Percentiles rank a stretch among this genome's conserved stretches.
phyloP scores from a whole-genome alignment of 805 yeast genomes.

The Komagataella ulmi region DNA sequence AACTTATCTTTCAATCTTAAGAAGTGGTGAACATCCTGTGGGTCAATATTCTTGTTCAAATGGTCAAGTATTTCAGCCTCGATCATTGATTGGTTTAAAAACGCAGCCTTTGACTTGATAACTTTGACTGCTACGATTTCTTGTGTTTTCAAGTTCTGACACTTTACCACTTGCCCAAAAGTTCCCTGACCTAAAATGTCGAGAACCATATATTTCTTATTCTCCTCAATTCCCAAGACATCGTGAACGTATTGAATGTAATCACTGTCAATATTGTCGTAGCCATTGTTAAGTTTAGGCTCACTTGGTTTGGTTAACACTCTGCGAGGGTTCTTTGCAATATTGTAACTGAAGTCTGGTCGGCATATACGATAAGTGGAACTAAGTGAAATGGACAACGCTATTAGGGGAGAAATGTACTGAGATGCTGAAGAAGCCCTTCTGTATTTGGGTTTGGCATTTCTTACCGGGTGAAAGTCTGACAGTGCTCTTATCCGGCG shows the following conservation, averaged over 20 bases:
- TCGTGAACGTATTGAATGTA: conserved; percentile 92
- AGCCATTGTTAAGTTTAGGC: conserved; percentile 68
- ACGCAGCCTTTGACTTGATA: conserved; percentile 84
- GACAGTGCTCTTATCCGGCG: conserved; percentile 22
- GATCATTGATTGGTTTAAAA: conserved; percentile 78
- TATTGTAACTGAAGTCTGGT: conserved; percentile 70
- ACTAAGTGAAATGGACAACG: conserved; percentile 64
- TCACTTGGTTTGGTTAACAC: conserved; percentile 89
- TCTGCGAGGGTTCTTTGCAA: conserved; percentile 79
- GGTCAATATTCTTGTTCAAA: conserved; percentile 58
- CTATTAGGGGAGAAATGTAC: conserved; percentile 67
- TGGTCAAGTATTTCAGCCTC: conserved; percentile 82
- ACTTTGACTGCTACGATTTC: conserved; percentile 91
- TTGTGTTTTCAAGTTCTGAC: conserved; percentile 63
- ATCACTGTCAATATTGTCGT: conserved; percentile 80
- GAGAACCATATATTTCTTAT: conserved; percentile 74
- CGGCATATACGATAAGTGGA: conserved; percentile 79
- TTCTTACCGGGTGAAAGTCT: conserved; percentile 51
- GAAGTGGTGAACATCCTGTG: conserved; percentile 61
- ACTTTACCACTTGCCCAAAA: conserved; percentile 95
- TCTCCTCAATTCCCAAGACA: conserved; percentile 75
- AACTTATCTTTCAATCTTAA: conserved; percentile 76
- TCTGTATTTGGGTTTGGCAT: conserved; percentile 55
- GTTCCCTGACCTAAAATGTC: conserved; percentile 95
- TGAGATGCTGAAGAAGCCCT: conserved; percentile 52